Evolutionary conservation across 352 stramenopile species (phyloP).

Genomic region (Phytophthora litchii): DNA sequence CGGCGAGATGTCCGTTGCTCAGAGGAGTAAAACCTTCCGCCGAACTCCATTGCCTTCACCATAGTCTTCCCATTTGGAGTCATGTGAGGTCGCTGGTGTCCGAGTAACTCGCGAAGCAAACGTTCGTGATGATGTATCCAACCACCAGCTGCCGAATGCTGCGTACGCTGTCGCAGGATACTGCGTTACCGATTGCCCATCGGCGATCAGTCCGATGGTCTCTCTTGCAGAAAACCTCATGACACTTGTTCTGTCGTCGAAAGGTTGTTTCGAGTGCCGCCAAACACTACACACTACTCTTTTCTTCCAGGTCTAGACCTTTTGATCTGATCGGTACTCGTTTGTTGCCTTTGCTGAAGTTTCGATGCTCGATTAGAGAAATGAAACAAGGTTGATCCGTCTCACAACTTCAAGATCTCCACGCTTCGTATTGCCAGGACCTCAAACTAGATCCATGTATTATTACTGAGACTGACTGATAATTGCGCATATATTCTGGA

Average conservation of each 20-base stretch:
- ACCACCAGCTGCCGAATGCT: constrained; percentile 12
- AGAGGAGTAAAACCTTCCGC: too few species aligned
- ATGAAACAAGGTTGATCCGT: constrained; percentile 3
- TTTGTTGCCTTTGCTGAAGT: neutral
- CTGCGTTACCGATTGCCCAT: constrained; percentile 12
- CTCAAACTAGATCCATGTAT: constrained; percentile 31
- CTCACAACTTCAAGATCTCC: neutral
- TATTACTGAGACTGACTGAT: constrained; percentile 18
- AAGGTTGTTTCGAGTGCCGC: too few species aligned
- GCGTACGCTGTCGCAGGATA: constrained; percentile 28
- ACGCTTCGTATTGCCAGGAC: neutral
- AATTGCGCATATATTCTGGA: constrained; percentile 22
- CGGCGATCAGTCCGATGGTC: neutral
- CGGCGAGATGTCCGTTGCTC: constrained; percentile 4
- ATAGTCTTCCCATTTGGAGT: too few species aligned
- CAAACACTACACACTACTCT: too few species aligned
- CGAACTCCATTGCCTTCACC: too few species aligned
- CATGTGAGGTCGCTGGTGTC: neutral
- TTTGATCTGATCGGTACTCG: too few species aligned
- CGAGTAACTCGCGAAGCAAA: neutral
- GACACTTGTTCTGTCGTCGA: neutral
- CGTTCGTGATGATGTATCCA: constrained; percentile 15
- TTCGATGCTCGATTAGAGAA: constrained; percentile 12
- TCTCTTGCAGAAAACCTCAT: neutral
- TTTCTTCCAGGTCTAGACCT: too few species aligned